Evolutionary conservation across 306 rosid species (phyloP).

Genomic region (Cucurbita maxima): DNA sequence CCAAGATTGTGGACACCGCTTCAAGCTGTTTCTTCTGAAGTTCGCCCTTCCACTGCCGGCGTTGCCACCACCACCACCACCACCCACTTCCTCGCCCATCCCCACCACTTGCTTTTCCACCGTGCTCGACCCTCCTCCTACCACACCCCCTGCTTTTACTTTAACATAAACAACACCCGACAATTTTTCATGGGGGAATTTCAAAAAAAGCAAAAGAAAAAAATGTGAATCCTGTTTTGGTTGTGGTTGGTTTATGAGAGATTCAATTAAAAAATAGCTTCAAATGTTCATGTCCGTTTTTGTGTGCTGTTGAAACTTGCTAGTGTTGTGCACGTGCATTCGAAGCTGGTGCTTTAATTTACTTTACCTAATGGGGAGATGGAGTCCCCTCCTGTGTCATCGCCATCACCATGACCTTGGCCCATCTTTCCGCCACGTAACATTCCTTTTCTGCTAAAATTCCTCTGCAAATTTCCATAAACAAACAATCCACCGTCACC

Average conservation of each 20-base stretch:
- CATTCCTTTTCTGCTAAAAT: slow-evolving; percentile 48
- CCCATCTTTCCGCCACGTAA: slow-evolving; percentile 50
- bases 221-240: background rate
- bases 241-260: background rate
- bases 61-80: slow-evolving; percentile 1
- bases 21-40: slow-evolving; percentile 45
- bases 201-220: background rate
- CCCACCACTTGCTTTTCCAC: slow-evolving; percentile 1
- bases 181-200: background rate
- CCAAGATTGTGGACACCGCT: slow-evolving; percentile 24
- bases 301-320: background rate
- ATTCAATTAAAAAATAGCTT: background rate
- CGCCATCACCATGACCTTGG: slow-evolving; percentile 22
- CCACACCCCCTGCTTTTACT: background rate
- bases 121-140: background rate
- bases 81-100: background rate
- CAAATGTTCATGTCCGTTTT: background rate
- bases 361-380: slow-evolving; percentile 45
- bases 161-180: background rate
- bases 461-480: slow-evolving; percentile 45
- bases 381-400: slow-evolving; percentile 23
- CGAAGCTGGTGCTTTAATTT: background rate
- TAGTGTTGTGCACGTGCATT: background rate
- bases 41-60: slow-evolving; percentile 9
- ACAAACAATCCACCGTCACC: background rate